Base-by-base conservation (phyloP, 1,284 basidiomycete species). In the Filobasidium uniguttulatum region DNA sequence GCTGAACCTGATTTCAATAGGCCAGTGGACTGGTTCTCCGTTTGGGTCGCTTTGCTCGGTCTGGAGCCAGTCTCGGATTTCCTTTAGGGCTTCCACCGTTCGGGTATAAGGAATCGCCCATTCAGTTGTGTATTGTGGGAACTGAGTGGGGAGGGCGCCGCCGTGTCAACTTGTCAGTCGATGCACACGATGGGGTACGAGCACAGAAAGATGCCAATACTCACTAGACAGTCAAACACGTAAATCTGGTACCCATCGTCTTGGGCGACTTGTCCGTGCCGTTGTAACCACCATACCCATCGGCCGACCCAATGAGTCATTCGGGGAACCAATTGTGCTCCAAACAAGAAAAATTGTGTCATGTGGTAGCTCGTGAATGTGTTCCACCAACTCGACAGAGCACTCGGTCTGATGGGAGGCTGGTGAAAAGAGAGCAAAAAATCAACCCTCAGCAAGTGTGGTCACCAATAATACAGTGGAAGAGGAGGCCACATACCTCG, bases 1-100 rank as follows among this genome's bases (percentile, higher is more conserved):
- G 30, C 85, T 83, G 69, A 89, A 93, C 9, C 94, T 79, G 55
- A 98, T 81, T 72, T 98, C 93, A 62, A 98, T 76, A 3, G 88
- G 86, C 66, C 91, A 96, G 65, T 98, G 91, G 3, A 85, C 81
- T 23, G 85, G 77, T 46, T 89, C 73, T 12, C 91, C 91, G 22
- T 75, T 61, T 0, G 80, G 75, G 62, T 83, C 73, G 17, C 72
- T 67, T 47, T 77, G 74, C 65, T 93, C 85, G 46, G 72, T 67
- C 23, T 78, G 75, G 17, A 93, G 71, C 83, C 86, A 96, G 8
- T 72, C 68, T 38, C 79, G 76, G 57, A 97, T 72, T 50, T 83
- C 86, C 26, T 71, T 71, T 44, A 98, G 74, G 59, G 84, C 88
- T n/a, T 62, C 57, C 19, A 43, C 19, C 10, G 54, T 55, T 52